Evolutionary conservation across 1,284 basidiomycete species (phyloP), one percentile per base, ranked within the genome.

Genomic region (Cutaneotrichosporon cutaneum): DNA sequence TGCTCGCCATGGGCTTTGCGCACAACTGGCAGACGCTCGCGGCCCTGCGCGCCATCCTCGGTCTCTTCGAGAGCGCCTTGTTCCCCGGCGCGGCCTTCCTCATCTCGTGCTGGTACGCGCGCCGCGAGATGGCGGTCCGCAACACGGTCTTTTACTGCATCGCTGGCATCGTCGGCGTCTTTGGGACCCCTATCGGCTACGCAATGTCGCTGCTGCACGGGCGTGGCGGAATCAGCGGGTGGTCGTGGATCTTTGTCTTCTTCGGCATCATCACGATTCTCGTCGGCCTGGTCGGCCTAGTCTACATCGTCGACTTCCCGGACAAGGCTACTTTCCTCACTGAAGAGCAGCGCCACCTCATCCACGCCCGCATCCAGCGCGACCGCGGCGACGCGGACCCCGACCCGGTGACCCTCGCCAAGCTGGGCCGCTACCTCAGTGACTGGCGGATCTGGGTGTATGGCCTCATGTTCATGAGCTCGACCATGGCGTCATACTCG

Each of bases 381-480:
- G 63, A 64, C 57, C 63, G 63, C 22, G 57, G 73, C 26, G 82
- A 83, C 66, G 71, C 80, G 42, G 67, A 70, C 22, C 73, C 73
- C 33, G 81, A 83, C 63, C 30, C 68, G 1, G 64, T 82, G 16
- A 79, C 80, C 13, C 55, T 63, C 62, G 27, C 33, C 22, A 80
- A 80, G 65, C 54, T 75, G 13, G 21, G 63, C 50, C 70, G 58
- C 54, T 80, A 82, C 68, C 42, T 72, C 14, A 13, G 26, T 22
- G 81, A 82, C 68, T 61, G 72, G 63, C 80, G 80, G 71, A 63
- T 81, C 16, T 82, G 81, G 81, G 58, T 70, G 3, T 82, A 79
- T 59, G 81, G 74, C 24, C 63, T 82, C 58, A 70, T 78, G 69
- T 80, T 82, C 70, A 65, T 71, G 48, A 64, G 67, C 11, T 56